Evolutionary conservation across 805 yeast genomes (phyloP).

Genomic region (Saturnispora saitoi): DNA sequence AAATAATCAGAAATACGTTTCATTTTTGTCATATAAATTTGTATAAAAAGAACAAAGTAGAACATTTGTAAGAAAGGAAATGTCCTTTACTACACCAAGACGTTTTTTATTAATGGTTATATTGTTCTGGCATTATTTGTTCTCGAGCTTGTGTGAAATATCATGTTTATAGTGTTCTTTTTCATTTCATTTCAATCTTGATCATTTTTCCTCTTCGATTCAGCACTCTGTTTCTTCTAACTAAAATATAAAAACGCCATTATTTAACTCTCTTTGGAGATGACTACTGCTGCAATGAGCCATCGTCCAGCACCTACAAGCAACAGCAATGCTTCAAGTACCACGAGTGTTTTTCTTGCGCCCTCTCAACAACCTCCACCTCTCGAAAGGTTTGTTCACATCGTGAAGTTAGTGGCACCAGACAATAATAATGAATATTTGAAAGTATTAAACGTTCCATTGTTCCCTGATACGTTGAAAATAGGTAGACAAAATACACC

Average conservation of each 20-base stretch:
- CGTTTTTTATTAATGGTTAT: not conserved
- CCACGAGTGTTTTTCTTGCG: not conserved
- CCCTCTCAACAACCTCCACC: constrained; percentile 2
- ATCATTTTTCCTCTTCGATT: not conserved
- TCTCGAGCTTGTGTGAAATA: too few species aligned
- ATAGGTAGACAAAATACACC: constrained; percentile 85
- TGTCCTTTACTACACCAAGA: not conserved
- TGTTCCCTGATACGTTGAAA: constrained; percentile 72
- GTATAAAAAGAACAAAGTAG: not conserved
- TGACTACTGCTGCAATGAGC: constrained; percentile 5
- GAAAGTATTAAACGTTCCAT: constrained; percentile 73
- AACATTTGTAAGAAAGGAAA: too few species aligned
- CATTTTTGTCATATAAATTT: not conserved
- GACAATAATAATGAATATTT: constrained; percentile 60
- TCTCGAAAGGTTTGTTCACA: constrained; percentile 33
- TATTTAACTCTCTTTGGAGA: not conserved
- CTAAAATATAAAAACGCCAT: not conserved
- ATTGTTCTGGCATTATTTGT: not conserved
- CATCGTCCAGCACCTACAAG: not conserved
- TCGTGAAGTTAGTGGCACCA: constrained; percentile 65
- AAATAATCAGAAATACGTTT: too few species aligned
- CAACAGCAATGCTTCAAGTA: not conserved
- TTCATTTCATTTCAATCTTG: not conserved
- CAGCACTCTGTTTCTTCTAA: not conserved
- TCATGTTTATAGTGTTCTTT: too few species aligned